phyloP scores from a whole-genome alignment of 2,329 filamentous ascomycete genomes.

The Aureobasidium sp. region DNA sequence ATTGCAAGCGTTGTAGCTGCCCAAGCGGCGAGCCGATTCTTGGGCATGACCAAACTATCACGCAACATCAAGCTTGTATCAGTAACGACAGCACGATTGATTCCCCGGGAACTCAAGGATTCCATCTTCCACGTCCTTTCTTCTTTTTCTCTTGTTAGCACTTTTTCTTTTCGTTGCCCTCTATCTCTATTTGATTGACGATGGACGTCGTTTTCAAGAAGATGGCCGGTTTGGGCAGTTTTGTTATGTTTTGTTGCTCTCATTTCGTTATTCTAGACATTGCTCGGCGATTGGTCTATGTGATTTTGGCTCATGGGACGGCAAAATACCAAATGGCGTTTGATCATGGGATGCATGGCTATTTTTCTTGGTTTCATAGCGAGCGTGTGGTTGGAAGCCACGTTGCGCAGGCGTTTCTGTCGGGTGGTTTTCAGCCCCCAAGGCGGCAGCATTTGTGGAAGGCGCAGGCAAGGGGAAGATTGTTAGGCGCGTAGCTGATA shows the following conservation, averaged over 20 bases:
- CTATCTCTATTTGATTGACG: background rate
- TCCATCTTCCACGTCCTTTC: background rate
- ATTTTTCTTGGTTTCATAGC: conserved; percentile 1
- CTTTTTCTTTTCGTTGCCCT: background rate
- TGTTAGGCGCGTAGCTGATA: conserved; percentile 7
- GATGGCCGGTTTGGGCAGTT: background rate
- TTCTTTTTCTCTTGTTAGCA: background rate
- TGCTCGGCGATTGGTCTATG: conserved; percentile 10
- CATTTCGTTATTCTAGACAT: background rate
- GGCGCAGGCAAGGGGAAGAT: background rate
- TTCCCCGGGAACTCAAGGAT: conserved; percentile 14
- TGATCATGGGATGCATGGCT: conserved; percentile 8
- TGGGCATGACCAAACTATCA: background rate
- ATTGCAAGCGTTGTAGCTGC: background rate
- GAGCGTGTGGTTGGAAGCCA: conserved; percentile 3
- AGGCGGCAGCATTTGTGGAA: conserved; percentile 2
- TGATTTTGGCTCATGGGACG: conserved; percentile 6
- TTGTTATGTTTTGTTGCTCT: background rate
- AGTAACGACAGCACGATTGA: conserved; percentile 14
- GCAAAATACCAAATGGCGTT: conserved; percentile 14
- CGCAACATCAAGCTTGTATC: conserved; percentile 11
- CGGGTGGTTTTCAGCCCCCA: background rate
- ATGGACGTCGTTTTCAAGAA: background rate
- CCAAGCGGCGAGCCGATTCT: background rate
- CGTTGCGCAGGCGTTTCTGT: conserved; percentile 14